phyloP scores from a whole-genome alignment of 2,329 filamentous ascomycete species.

The Hymenoscyphus repandus region DNA sequence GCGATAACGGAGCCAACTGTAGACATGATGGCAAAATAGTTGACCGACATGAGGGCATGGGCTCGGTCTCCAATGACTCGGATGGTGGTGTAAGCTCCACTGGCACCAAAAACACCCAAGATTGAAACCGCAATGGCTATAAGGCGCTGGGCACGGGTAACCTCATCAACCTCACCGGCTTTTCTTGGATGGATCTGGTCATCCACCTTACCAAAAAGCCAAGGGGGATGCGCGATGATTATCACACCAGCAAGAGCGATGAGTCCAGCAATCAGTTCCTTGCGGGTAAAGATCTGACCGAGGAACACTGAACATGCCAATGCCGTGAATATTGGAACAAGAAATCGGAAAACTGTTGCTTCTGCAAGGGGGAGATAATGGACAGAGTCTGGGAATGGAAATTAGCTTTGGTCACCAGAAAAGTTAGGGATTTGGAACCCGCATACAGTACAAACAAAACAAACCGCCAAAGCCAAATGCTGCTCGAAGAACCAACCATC shows the following conservation, averaged over 20 bases:
- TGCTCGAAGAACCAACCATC: slow-evolving; percentile 63
- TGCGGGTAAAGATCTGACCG: slow-evolving; percentile 69
- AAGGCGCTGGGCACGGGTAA: slow-evolving; percentile 35
- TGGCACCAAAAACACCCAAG: slow-evolving; percentile 70
- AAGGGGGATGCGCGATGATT: slow-evolving; percentile 65
- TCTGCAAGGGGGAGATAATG: slow-evolving; percentile 82
- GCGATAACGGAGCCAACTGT: slow-evolving; percentile 57
- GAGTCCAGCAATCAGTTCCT: slow-evolving; percentile 70
- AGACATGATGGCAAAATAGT: slow-evolving; percentile 71
- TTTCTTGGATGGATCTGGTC: slow-evolving; percentile 7
- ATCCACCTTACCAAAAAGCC: slow-evolving; percentile 20
- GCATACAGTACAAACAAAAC: slow-evolving; percentile 47
- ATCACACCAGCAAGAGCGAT: slow-evolving; percentile 76
- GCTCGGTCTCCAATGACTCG: slow-evolving; percentile 75
- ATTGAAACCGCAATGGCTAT: slow-evolving; percentile 67
- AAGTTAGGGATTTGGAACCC: neutral
- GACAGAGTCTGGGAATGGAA: slow-evolving; percentile 25
- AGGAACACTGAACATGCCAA: slow-evolving; percentile 72
- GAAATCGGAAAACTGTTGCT: slow-evolving; percentile 84
- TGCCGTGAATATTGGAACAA: slow-evolving; percentile 75
- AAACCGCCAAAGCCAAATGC: slow-evolving; percentile 71
- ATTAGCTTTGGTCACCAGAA: neutral
- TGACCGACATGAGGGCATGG: slow-evolving; percentile 80
- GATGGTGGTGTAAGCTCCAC: slow-evolving; percentile 69
- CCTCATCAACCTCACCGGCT: slow-evolving; percentile 15